Evolutionary conservation across 768 basidiomycete species (phyloP).

Genomic region (Tricholoma sp.): DNA sequence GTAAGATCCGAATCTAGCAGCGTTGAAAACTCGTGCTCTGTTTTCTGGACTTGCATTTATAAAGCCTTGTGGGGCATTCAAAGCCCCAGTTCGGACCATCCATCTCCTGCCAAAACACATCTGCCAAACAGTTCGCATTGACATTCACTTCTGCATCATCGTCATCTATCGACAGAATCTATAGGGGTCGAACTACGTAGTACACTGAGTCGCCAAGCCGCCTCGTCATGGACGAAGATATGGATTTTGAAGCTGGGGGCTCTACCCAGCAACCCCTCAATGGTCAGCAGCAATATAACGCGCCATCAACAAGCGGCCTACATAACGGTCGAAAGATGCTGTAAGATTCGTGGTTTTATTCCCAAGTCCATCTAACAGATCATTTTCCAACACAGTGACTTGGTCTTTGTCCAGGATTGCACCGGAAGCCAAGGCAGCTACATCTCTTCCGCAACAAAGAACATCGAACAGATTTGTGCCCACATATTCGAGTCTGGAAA

Average conservation of each 20-base stretch:
- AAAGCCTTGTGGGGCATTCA: slow-evolving; percentile 11
- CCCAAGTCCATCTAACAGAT: slow-evolving; percentile 14
- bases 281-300: slow-evolving; percentile 28
- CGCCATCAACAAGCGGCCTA: slow-evolving; percentile 17
- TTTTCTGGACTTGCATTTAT: slow-evolving; percentile 17
- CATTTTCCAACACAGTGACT: slow-evolving; percentile 50
- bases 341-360: slow-evolving; percentile 37
- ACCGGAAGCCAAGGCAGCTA: slow-evolving; percentile 90
- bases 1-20: slow-evolving; percentile 42
- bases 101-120: slow-evolving; percentile 15
- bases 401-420: slow-evolving; percentile 94
- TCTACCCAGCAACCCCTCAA: slow-evolving; percentile 32
- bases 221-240: slow-evolving; percentile 69
- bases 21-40: slow-evolving; percentile 25
- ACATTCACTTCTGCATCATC: not conserved
- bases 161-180: slow-evolving; percentile 4
- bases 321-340: slow-evolving; percentile 63
- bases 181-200: slow-evolving; percentile 6
- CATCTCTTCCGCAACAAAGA: slow-evolving; percentile 91
- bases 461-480: slow-evolving; percentile 92
- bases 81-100: slow-evolving; percentile 19
- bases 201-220: no score
- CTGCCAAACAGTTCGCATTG: slow-evolving; percentile 2
- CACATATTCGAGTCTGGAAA: slow-evolving; percentile 94
- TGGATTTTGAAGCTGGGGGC: slow-evolving; percentile 51